Evolutionary conservation across 1,284 basidiomycete genomes (phyloP), one percentile per base, ranked within the genome.

Genomic region (Cerioporus squamosus): DNA sequence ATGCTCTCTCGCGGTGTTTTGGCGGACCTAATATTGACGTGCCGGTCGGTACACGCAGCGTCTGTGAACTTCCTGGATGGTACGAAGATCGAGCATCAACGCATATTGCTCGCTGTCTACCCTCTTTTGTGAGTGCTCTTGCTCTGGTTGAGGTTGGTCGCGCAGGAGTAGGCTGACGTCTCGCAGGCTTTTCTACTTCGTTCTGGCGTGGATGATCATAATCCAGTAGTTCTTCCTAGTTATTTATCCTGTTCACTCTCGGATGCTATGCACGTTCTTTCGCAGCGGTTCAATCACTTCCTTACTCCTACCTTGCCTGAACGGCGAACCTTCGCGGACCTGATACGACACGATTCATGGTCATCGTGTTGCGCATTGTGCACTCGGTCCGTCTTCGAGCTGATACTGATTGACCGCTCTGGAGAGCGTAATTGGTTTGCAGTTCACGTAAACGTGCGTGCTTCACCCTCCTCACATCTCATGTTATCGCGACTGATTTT

Each of bases 21-120:
- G 12, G 14, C 14, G 33, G 33, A 12, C 6, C 9, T 6, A 36
- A 36, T 6, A 36, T 10, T 36, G 33, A 36, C 1, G 33, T 36
- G 6, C 6, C 14, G 33, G 1, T 36, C 12, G 5, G 33, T 36
- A 10, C 14, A 54, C n/a, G n/a, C 55, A 97, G 95, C 95, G 2
- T 91, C 94, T 31, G 89, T 96, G 57, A 96, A 97, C 75, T 97
- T 97, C 76, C 81, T 97, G 67, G 94, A 94, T 66, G 95, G 95
- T 8, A 96, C 95, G 0, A 91, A 91, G 76, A 90, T 98, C 62
- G 93, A 95, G 61, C 90, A 88, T 65, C 91, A 92, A 62, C 84
- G 94, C 38, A 92, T 94, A 51, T 74, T 95, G 55, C 84, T 98
- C 39, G 95, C 95, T 26, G 94, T 97, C 67, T 98, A 97, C 74